Conservation (phyloP, 2,329 filamentous ascomycete species). For the Fusarium longipes region DNA sequence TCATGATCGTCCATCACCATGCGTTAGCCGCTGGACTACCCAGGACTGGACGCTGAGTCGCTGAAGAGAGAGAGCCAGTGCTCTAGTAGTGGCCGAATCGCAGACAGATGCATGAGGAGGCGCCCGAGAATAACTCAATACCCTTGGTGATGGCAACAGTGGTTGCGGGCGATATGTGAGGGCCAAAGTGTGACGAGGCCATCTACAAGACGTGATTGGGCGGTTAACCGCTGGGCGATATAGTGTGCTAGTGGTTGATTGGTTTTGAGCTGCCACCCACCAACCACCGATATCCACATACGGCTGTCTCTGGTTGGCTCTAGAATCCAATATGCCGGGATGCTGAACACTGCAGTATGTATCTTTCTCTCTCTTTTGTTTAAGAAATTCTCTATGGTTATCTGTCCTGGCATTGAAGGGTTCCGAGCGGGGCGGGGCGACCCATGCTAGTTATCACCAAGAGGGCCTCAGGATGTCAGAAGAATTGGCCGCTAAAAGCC, state of each 20-base stretch:
- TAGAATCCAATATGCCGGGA: constrained; percentile 23
- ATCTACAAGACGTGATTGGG: constrained; percentile 56
- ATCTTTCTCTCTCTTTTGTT: constrained; percentile 6
- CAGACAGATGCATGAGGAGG: constrained; percentile 53
- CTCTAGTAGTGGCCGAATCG: constrained; percentile 45
- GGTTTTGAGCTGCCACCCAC: constrained; percentile 27
- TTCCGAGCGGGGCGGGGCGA: constrained; percentile 34
- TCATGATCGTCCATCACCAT: constrained; percentile 60
- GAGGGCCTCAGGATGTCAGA: too few species aligned
- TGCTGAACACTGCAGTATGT: constrained; percentile 8
- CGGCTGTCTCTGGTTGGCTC: constrained; percentile 21
- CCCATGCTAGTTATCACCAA: constrained; percentile 19
- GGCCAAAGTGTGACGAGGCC: constrained; percentile 37
- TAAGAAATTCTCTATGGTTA: constrained; percentile 21
- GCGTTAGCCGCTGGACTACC: constrained; percentile 54
- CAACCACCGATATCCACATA: constrained; percentile 38
- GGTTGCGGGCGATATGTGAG: constrained; percentile 45
- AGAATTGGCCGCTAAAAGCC: too few species aligned
- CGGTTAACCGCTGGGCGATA: constrained; percentile 54
- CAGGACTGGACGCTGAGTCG: constrained; percentile 59
- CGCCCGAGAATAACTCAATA: constrained; percentile 52
- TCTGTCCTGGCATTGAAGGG: constrained; percentile 4
- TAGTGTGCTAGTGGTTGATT: constrained; percentile 39
- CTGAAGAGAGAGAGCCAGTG: constrained; percentile 43
- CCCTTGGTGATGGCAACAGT: constrained; percentile 46